Percentiles rank a stretch among this genome's conserved stretches.
phyloP scores from a whole-genome alignment of 2,329 filamentous ascomycete species.

The Penicillium capsulatum region DNA sequence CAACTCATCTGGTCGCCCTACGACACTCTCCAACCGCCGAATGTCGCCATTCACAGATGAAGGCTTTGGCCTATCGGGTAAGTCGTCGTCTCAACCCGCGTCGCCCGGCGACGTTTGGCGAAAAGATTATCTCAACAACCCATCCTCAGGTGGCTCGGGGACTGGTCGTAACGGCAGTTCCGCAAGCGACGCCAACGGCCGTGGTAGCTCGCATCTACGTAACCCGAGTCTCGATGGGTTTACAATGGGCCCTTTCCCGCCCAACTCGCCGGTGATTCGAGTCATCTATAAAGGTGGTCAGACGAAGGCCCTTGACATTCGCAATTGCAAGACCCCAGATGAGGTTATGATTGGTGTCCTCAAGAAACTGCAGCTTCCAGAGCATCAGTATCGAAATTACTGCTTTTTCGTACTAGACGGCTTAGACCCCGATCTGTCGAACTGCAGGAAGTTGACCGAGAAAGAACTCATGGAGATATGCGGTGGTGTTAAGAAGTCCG shows the following conservation, averaged over 20 bases:
- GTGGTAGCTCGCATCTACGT: conserved; percentile 64
- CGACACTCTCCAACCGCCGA: conserved; percentile 55
- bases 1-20: conserved; percentile 47
- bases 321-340: conserved; percentile 84
- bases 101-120: conserved; percentile 56
- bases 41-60: conserved; percentile 51
- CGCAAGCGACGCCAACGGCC: conserved; percentile 58
- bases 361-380: conserved; percentile 79
- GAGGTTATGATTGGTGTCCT: conserved; percentile 88
- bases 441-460: conserved; percentile 79
- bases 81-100: conserved; percentile 61
- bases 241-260: conserved; percentile 78
- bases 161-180: conserved; percentile 56
- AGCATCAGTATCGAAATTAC: conserved; percentile 90
- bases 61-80: conserved; percentile 45
- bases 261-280: conserved; percentile 82
- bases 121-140: conserved; percentile 52
- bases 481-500: conserved; percentile 76
- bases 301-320: conserved; percentile 90
- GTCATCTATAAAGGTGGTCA: conserved; percentile 89
- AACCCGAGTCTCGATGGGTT: conserved; percentile 81
- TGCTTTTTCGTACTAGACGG: conserved; percentile 94
- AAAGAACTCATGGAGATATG: conserved; percentile 87
- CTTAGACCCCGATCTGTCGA: conserved; percentile 72
- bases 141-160: conserved; percentile 51